Evolutionary conservation across 371 early-diverging fungal species (phyloP), one percentile per base, ranked within the genome.

Genomic region (Apophysomyces elegans): DNA sequence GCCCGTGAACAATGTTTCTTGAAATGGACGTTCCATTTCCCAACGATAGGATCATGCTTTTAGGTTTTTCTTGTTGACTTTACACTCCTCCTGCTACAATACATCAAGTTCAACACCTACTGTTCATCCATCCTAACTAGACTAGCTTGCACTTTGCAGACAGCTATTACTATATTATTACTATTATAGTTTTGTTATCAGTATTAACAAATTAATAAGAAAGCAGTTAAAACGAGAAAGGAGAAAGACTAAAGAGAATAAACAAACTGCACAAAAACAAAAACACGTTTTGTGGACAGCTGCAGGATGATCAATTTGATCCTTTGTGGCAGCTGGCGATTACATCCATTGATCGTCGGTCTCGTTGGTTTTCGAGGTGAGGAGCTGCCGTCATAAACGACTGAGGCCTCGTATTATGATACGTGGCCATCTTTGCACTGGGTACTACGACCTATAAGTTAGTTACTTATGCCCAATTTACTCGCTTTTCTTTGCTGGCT

Each of bases 221-320:
- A 26, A 26, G 32, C 32, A 26, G 32, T 26, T 0, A 26, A 26
- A 47, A 47, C 11, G 16, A 47, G 1, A 47, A n/a, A 47, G 16
- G 54, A 50, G 11, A 50, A 50, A n/a, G 54, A 50, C 7, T 50
- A 50, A 50, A 50, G 54, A 32, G 54, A 50, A 26, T 16, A 26
- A 50, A 26, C 21, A 26, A 50, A 50, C 54, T 50, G 54, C 32
- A 50, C 54, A 50, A 47, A 21, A 50, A n/a, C 16, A 45, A 50
- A 50, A 26, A 4, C 32, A 21, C 32, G 21, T 21, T 18, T 18
- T 9, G 21, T 50, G 21, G 35, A 21, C n/a, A 50, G 21, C 7
- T 13, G 21, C 16, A 50, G 11, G 21, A 8, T 21, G 18, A 11
- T 50, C 54, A 50, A 9, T 50, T 18, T 8, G 54, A 21, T 50